Evolutionary conservation across 352 stramenopile species (phyloP).

Genomic region (Phytophthora idaei): DNA sequence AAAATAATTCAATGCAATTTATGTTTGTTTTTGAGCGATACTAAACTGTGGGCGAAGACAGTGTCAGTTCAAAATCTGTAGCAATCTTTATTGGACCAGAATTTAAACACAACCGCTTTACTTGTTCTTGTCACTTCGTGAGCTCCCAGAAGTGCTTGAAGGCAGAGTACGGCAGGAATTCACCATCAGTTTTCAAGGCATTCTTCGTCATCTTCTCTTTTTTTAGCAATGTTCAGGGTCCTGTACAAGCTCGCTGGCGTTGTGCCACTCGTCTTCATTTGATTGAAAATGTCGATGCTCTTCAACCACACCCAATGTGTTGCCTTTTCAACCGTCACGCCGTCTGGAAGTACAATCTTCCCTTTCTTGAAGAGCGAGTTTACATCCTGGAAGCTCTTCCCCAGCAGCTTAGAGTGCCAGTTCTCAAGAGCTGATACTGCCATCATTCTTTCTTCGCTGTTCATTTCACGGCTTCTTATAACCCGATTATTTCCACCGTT

Average conservation of each 20-base stretch:
- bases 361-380: not conserved
- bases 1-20: no score
- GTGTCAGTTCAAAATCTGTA: no score
- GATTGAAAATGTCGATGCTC: not conserved
- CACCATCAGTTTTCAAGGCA: not conserved
- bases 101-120: no score
- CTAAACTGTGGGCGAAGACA: no score
- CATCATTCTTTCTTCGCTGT: not conserved
- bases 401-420: not conserved
- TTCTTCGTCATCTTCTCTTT: not conserved
- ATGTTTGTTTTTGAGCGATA: no score
- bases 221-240: not conserved
- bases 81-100: no score
- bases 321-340: not conserved
- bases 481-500: not conserved
- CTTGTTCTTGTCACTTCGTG: no score
- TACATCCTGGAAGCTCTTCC: not conserved
- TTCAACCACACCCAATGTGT: not conserved
- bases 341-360: not conserved
- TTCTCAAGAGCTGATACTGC: not conserved
- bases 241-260: not conserved
- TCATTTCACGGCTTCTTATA: not conserved
- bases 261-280: not conserved
- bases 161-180: not conserved
- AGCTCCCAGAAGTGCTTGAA: not conserved